Percentiles rank a stretch among this genome's conserved stretches.
Evolutionary conservation across 176 grass and related monocot species (phyloP).

Genomic region (Urochloa ruziziensis): DNA sequence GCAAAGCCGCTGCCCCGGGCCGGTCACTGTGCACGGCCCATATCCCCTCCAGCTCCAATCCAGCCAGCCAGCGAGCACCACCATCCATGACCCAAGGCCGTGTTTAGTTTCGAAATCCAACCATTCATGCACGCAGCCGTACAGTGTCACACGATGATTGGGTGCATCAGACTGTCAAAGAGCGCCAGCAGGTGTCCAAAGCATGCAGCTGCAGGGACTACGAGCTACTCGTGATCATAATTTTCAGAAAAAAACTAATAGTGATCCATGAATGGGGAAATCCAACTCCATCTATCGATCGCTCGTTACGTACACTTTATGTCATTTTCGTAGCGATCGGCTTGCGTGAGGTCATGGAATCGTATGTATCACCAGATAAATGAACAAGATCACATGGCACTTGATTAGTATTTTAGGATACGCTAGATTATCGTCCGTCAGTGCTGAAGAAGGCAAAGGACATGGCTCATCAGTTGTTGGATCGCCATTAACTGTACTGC

Average conservation of each 20-base stretch:
- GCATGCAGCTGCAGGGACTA: neutral
- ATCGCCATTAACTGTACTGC: neutral
- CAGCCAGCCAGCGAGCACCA: too few species aligned
- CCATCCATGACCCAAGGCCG: too few species aligned
- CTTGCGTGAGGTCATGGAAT: neutral
- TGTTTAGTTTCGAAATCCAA: too few species aligned
- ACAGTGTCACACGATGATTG: neutral
- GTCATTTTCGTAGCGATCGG: conserved; percentile 14
- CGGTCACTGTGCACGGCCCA: too few species aligned
- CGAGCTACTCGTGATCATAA: neutral
- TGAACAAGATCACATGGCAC: neutral
- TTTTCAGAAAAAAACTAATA: too few species aligned
- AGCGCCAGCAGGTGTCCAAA: neutral
- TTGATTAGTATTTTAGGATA: neutral
- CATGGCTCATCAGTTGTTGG: neutral
- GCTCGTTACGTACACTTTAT: neutral
- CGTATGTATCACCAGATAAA: neutral
- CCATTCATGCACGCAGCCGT: neutral
- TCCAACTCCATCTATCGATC: neutral
- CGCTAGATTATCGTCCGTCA: neutral
- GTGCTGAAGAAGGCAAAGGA: neutral
- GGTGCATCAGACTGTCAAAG: neutral
- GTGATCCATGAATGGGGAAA: neutral
- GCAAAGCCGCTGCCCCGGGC: neutral
- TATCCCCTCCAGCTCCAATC: too few species aligned